A percentile compares a stretch with the other conserved stretches of the same genome.
Evolutionary conservation across 1,139 yeast genomes (phyloP).

Genomic region (Pichia sp.): DNA sequence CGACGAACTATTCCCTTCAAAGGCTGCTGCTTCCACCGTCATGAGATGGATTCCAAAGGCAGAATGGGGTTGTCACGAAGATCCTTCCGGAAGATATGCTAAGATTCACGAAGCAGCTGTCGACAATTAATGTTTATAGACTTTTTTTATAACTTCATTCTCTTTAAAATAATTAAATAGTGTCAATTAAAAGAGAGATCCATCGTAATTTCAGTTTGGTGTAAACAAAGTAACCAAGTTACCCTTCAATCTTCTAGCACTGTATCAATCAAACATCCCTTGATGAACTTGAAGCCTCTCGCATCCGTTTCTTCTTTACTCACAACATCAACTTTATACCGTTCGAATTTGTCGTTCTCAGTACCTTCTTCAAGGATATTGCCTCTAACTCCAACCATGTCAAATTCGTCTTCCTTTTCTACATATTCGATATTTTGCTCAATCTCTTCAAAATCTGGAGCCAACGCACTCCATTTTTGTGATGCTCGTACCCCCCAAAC

Average conservation of each 20-base stretch:
- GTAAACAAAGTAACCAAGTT: not conserved
- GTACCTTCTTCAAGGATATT: conserved; percentile 50
- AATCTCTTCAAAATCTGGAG: conserved; percentile 93
- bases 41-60: conserved; percentile 99
- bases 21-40: conserved; percentile 92
- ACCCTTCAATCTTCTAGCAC: conserved; percentile 7
- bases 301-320: conserved; percentile 62
- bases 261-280: conserved; percentile 38
- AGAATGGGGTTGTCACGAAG: conserved; percentile 99
- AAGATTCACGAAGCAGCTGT: conserved; percentile 74
- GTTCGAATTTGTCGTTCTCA: conserved; percentile 37
- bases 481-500: conserved; percentile 82
- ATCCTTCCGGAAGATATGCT: conserved; percentile 97
- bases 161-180: not conserved
- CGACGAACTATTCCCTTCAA: conserved; percentile 83
- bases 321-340: conserved; percentile 52
- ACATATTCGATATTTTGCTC: conserved; percentile 88
- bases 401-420: conserved; percentile 92
- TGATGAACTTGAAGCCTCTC: conserved; percentile 51
- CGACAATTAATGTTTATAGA: conserved; percentile 18
- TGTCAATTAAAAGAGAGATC: not conserved
- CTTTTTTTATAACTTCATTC: not conserved
- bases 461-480: conserved; percentile 94
- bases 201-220: not conserved
- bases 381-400: conserved; percentile 71